A percentile compares a stretch with the other conserved stretches of the same genome.
phyloP scores from a whole-genome alignment of 768 basidiomycete genomes.

The Tulasnella sp. region DNA sequence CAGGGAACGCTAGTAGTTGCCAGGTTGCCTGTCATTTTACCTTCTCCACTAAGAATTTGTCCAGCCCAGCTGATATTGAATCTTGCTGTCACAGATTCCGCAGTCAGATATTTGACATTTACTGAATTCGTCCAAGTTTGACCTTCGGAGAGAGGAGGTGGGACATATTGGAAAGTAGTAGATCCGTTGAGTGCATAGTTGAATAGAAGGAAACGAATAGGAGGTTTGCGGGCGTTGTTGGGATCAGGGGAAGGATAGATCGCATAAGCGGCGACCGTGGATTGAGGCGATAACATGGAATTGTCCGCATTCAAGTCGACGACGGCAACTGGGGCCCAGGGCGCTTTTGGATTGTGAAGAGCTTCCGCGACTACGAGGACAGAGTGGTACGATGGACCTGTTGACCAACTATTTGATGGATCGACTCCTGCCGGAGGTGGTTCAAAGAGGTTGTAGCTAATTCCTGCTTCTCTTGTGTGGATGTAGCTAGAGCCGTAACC shows the following conservation, averaged over 20 bases:
- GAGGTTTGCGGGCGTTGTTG: neutral
- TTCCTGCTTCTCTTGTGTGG: constrained; percentile 18
- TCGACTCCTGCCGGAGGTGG: constrained; percentile 10
- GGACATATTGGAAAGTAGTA: neutral
- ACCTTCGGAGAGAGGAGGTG: neutral
- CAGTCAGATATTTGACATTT: constrained; percentile 10
- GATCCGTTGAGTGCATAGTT: constrained; percentile 13
- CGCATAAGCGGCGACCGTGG: constrained; percentile 16
- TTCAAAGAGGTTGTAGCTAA: constrained; percentile 17
- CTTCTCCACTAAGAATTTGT: constrained; percentile 11
- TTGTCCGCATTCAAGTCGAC: constrained; percentile 14
- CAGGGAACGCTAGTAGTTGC: neutral
- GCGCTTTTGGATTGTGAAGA: neutral
- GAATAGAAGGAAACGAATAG: constrained; percentile 13
- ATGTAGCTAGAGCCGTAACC: constrained; percentile 16
- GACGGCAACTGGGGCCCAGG: neutral
- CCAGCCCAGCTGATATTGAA: constrained; percentile 14
- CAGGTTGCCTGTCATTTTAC: neutral
- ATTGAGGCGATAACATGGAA: neutral
- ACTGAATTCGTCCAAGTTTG: constrained; percentile 3
- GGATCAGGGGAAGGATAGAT: constrained; percentile 11
- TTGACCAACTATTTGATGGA: constrained; percentile 14
- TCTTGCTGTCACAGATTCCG: neutral
- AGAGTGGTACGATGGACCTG: constrained; percentile 16
- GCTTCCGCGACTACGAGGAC: constrained; percentile 18